Evolutionary conservation across 2,329 filamentous ascomycete species (phyloP).

Genomic region (Ceratocystis ficicola): DNA sequence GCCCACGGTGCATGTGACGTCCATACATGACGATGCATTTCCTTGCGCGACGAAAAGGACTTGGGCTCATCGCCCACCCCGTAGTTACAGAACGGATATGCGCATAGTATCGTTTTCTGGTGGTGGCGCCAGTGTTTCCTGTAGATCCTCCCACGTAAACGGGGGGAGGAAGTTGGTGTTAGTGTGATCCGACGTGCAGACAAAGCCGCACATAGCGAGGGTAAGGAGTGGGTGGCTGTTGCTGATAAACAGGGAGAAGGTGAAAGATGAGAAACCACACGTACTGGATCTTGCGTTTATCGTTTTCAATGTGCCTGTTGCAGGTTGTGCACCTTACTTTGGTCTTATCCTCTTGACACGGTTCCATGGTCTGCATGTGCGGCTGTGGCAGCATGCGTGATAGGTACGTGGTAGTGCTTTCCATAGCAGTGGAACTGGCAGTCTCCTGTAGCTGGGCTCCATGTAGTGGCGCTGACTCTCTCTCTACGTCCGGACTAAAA

Average conservation of each 20-base stretch:
- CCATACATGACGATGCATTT: background rate
- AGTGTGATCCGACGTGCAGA: no score
- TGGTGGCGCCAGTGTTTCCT: background rate
- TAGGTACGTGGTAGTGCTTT: background rate
- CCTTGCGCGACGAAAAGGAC: background rate
- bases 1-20: constrained; percentile 1
- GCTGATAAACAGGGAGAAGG: background rate
- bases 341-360: background rate
- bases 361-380: background rate
- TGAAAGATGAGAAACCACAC: background rate
- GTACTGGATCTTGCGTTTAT: background rate
- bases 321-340: background rate
- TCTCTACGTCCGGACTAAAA: no score
- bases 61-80: background rate
- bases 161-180: background rate
- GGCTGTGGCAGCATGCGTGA: background rate
- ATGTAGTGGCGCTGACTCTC: no score
- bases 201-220: background rate
- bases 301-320: background rate
- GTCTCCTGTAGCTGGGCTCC: no score
- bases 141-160: background rate
- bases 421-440: no score
- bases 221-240: no score
- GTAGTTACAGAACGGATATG: background rate
- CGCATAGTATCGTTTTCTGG: background rate